Conservation (phyloP, 73 alveolate genomes). For the Paramecium primaurelia region DNA sequence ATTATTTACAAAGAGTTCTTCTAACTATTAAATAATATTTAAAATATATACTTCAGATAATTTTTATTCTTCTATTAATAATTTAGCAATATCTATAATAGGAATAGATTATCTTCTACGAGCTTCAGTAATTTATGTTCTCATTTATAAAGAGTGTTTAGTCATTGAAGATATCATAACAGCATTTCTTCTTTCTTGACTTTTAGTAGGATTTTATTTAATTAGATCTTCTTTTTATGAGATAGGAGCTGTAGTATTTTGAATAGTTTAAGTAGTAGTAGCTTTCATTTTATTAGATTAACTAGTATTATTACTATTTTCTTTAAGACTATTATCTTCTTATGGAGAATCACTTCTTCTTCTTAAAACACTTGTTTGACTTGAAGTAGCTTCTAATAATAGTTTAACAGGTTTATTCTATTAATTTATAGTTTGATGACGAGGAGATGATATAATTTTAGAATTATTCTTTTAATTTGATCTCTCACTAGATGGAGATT, state of each 20-base stretch:
- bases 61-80: not conserved
- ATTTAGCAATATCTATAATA: not conserved
- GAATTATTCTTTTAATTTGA: not conserved
- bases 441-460: not conserved
- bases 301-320: not conserved
- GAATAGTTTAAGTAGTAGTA: not conserved
- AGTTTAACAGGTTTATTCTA: not conserved
- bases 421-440: not conserved
- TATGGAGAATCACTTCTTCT: not conserved
- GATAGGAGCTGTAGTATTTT: not conserved
- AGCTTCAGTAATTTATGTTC: slow-evolving; percentile 3
- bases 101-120: not conserved
- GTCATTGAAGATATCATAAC: not conserved
- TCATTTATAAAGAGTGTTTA: slow-evolving; percentile 13
- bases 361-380: slow-evolving; percentile 15
- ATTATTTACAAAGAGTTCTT: not conserved
- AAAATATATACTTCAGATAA: not conserved
- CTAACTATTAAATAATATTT: not conserved
- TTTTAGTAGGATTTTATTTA: not conserved
- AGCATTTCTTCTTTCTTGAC: not conserved
- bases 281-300: not conserved
- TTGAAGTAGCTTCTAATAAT: slow-evolving; percentile 1
- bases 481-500: slow-evolving; percentile 17
- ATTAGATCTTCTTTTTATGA: not conserved
- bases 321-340: not conserved